Evolutionary conservation across 2,329 filamentous ascomycete species (phyloP).

Genomic region (Fusarium circinatum): DNA sequence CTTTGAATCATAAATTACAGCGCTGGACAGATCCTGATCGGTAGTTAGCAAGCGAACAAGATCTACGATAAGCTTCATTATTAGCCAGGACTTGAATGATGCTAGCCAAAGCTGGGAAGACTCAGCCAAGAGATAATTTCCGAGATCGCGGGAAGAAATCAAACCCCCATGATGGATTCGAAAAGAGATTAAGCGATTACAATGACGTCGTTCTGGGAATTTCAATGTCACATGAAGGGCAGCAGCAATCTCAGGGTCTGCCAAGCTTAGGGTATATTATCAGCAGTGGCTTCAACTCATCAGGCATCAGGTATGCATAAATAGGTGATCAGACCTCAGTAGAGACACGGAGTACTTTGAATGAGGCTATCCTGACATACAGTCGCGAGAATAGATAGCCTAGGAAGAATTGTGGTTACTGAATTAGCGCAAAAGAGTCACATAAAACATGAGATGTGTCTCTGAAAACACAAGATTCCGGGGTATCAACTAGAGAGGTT

Average conservation of each 20-base stretch:
- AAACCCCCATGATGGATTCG: slow-evolving; percentile 64
- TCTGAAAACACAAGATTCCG: neutral
- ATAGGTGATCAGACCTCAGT: neutral
- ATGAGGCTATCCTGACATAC: neutral
- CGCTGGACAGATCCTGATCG: slow-evolving; percentile 65
- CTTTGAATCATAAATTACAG: slow-evolving; percentile 64
- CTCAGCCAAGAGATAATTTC: slow-evolving; percentile 67
- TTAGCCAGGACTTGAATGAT: slow-evolving; percentile 61
- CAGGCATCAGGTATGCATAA: neutral
- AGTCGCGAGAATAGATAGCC: neutral
- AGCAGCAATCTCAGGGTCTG: neutral
- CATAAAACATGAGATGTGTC: neutral
- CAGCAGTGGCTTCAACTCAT: neutral
- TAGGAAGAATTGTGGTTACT: neutral
- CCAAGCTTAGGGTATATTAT: neutral
- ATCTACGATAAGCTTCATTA: slow-evolving; percentile 67
- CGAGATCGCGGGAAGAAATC: slow-evolving; percentile 62
- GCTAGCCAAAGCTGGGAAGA: slow-evolving; percentile 65
- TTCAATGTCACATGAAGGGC: neutral
- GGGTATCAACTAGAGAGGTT: neutral
- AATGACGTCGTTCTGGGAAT: slow-evolving; percentile 60
- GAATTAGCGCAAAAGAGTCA: neutral
- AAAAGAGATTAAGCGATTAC: slow-evolving; percentile 57
- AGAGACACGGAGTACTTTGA: neutral
- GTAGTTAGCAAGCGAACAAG: slow-evolving; percentile 60